These are phyloP conservation scores for Osmozyma mogii DNA, from an alignment of 805 yeast species.

Conservation along the genomic window DNA sequence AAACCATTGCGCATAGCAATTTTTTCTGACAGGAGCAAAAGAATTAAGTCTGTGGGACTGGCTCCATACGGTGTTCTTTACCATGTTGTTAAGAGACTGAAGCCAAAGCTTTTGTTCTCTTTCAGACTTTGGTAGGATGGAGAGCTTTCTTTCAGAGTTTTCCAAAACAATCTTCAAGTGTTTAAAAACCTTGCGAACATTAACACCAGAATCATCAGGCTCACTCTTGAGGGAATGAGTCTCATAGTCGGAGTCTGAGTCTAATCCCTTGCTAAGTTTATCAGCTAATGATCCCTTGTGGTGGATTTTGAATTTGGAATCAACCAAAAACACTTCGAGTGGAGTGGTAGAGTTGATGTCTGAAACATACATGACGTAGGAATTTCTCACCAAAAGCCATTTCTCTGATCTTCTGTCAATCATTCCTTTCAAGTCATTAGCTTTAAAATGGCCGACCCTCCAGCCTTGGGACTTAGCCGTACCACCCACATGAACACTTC, in stretches of 20 bases:
- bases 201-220: not conserved
- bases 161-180: constrained; percentile 48
- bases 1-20: constrained; percentile 91
- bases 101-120: constrained; percentile 68
- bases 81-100: constrained; percentile 63
- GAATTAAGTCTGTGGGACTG: constrained; percentile 70
- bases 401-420: constrained; percentile 83
- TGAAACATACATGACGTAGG: constrained; percentile 79
- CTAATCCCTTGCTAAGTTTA: constrained; percentile 15
- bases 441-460: constrained; percentile 84
- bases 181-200: constrained; percentile 38
- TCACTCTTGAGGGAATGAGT: not conserved
- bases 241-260: constrained; percentile 38
- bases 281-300: constrained; percentile 34
- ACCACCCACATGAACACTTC: constrained; percentile 69
- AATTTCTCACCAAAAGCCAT: constrained; percentile 84
- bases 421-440: constrained; percentile 78
- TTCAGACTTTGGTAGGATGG: constrained; percentile 60
- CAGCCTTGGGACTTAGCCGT: constrained; percentile 89
- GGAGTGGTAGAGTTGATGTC: constrained; percentile 83
- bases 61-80: constrained; percentile 62
- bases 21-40: constrained; percentile 84
- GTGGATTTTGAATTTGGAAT: constrained; percentile 55
- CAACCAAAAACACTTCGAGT: constrained; percentile 87
- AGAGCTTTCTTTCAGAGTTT: constrained; percentile 71